Evolutionary conservation across 768 basidiomycete species (phyloP).

Genomic region (Tylopilus intermedius): DNA sequence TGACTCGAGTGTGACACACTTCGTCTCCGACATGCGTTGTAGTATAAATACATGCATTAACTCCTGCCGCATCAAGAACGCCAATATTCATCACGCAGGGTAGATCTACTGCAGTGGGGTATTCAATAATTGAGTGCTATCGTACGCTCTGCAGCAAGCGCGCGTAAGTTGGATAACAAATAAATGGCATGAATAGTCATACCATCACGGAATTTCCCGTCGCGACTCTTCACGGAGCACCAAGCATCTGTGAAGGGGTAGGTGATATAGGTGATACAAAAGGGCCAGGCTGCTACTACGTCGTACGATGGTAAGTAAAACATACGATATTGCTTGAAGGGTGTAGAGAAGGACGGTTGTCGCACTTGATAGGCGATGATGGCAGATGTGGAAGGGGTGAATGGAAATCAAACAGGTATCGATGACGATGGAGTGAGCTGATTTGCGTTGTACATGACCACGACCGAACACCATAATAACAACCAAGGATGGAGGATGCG

Average conservation of each 20-base stretch:
- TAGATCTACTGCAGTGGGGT: conserved; percentile 6
- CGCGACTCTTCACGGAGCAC: conserved; percentile 11
- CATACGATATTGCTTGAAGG: conserved; percentile 30
- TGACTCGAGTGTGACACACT: neutral
- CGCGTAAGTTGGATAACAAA: neutral
- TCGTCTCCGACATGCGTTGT: conserved; percentile 2
- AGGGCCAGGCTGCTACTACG: conserved; percentile 13
- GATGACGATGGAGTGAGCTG: conserved; percentile 26
- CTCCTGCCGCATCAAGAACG: conserved; percentile 2
- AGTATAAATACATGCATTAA: conserved; percentile 16
- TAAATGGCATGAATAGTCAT: neutral
- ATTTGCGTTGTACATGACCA: conserved; percentile 36
- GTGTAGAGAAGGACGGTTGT: conserved; percentile 24
- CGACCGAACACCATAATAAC: conserved; percentile 34
- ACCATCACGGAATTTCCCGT: conserved; percentile 10
- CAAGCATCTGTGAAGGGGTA: conserved; percentile 8
- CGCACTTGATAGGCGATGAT: conserved; percentile 27
- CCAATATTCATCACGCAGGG: conserved; percentile 6
- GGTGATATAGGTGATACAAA: conserved; percentile 21
- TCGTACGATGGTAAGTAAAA: conserved; percentile 18
- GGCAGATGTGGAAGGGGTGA: conserved; percentile 17
- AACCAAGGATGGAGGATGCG: conserved; percentile 25
- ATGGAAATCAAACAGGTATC: conserved; percentile 27
- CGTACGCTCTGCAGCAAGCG: neutral
- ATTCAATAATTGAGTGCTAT: conserved; percentile 11